phyloP scores from a whole-genome alignment of 2,329 filamentous ascomycete species.

The Gyromitra esculenta region DNA sequence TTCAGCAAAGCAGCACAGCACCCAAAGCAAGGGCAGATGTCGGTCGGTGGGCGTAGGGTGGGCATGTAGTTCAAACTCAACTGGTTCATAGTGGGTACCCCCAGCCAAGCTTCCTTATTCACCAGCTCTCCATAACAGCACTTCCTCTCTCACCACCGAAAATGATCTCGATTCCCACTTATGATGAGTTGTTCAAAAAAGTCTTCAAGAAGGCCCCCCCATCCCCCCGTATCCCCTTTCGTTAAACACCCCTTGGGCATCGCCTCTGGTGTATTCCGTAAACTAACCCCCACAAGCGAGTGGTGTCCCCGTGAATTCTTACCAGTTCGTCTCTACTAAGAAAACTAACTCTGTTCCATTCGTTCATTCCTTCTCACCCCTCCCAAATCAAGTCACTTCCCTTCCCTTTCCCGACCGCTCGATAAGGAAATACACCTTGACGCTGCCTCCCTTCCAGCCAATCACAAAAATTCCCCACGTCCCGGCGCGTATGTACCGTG shows the following conservation, averaged over 20 bases:
- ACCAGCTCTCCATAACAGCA: not conserved
- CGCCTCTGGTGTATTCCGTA: constrained; percentile 26
- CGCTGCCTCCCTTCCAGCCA: constrained; percentile 29
- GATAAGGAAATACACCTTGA: constrained; percentile 39
- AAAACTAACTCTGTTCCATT: constrained; percentile 15
- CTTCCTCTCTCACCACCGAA: constrained; percentile 13
- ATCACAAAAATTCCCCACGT: constrained; percentile 34
- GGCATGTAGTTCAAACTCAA: constrained; percentile 27
- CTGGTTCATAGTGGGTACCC: constrained; percentile 25
- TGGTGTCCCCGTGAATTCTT: constrained; percentile 21
- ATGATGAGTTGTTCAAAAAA: constrained; percentile 53
- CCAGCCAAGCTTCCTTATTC: constrained; percentile 32
- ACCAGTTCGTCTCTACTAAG: constrained; percentile 42
- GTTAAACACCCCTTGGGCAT: constrained; percentile 11
- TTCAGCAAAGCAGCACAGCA: constrained; percentile 23
- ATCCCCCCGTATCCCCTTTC: constrained; percentile 9
- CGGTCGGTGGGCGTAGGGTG: constrained; percentile 5
- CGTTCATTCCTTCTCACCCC: constrained; percentile 5
- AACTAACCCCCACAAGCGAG: constrained; percentile 35
- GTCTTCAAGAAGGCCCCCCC: constrained; percentile 44
- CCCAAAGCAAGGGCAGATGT: constrained; percentile 38
- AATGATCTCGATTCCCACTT: constrained; percentile 51
- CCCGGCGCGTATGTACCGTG: constrained; percentile 41
- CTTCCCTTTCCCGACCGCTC: constrained; percentile 41
- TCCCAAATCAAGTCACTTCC: constrained; percentile 37